A percentile compares a stretch with the other conserved stretches of the same genome.
These are phyloP conservation scores for Lentinula raphanica DNA, from an alignment of 768 basidiomycete genomes.

Conservation along the genomic window DNA sequence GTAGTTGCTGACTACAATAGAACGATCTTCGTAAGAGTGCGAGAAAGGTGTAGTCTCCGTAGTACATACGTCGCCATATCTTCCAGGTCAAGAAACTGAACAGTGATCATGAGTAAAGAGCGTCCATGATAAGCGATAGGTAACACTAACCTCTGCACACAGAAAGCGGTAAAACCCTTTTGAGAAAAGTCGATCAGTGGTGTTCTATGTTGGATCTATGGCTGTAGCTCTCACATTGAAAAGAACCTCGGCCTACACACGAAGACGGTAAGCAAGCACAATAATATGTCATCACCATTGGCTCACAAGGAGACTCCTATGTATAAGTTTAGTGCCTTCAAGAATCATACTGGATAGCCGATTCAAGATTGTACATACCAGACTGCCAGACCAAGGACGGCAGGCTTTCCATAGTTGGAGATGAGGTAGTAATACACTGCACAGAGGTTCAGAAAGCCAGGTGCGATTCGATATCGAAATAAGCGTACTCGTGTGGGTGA, in stretches of 20 bases:
- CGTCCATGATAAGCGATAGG: too few relatives aligned
- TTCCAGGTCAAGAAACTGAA: constrained; percentile 44
- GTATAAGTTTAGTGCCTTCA: neutral
- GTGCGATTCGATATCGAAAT: neutral
- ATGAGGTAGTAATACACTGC: neutral
- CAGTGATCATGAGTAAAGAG: too few relatives aligned
- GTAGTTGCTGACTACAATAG: constrained; percentile 33
- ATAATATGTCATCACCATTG: neutral
- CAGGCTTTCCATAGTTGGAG: neutral
- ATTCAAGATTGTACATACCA: neutral
- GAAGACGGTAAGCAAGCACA: neutral
- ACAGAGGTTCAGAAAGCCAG: neutral
- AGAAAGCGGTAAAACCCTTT: constrained; percentile 43
- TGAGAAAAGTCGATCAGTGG: constrained; percentile 8
- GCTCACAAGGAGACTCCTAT: constrained; percentile 36
- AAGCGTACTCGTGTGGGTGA: constrained; percentile 39
- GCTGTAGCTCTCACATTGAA: constrained; percentile 32
- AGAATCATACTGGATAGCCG: neutral
- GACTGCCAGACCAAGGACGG: neutral
- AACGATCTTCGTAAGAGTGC: neutral
- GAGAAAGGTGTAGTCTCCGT: too few relatives aligned
- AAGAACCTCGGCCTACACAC: constrained; percentile 37
- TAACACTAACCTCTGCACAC: constrained; percentile 44
- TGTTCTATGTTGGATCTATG: too few relatives aligned
- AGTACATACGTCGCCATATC: constrained; percentile 42